Base-by-base conservation (phyloP, 2,329 filamentous ascomycete species). In the Davidsoniella australis region DNA sequence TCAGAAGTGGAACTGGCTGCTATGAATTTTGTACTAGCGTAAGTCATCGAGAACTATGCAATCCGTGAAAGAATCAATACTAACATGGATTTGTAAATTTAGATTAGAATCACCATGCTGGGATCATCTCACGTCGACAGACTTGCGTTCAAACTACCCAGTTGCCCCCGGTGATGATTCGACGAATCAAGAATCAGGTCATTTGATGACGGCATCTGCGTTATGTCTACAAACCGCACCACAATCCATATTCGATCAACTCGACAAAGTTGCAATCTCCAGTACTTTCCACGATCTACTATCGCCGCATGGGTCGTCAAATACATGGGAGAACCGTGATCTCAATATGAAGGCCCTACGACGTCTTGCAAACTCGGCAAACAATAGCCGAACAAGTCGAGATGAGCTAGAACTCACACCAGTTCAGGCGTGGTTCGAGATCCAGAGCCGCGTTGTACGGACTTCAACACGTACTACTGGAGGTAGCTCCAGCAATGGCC, bases 1-100 rank as follows among this genome's bases (percentile, higher is more conserved):
- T 42, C 51, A n/a, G 51, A 53, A 5, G 47, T 44, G 4, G 51
- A 53, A 23, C 14, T 49, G 1, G 39, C 33, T 5, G 51, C 38
- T 14, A 49, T 53, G 16, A 53, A 53, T 38, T 53, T 53, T 39
- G 46, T 53, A 10, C 40, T 53, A 26, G 51, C 51, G 51, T 53
- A 38, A 53, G 51, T 53, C 5, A 17, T 37, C 20, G 16, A 7
- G 4, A 18, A 10, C 12, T 5, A 20, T 45, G 6, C 24, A 26
- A 45, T n/a, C 14, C 17, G 5, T 9, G 14, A 8, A 29, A 33
- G 4, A 4, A 45, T 8, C 5, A 37, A 45, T 17, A 24, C 20
- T 10, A 40, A 20, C 12, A 17, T 24, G 18, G 10, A 17, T 45
- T 9, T 4, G 5, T 5, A 5, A 17, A 18, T 20, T 6, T 17